Percentiles rank a stretch among this genome's conserved stretches.
These are phyloP conservation scores for Zasmidium cellare DNA, from an alignment of 2,329 filamentous ascomycete genomes.

Conservation along the genomic window DNA sequence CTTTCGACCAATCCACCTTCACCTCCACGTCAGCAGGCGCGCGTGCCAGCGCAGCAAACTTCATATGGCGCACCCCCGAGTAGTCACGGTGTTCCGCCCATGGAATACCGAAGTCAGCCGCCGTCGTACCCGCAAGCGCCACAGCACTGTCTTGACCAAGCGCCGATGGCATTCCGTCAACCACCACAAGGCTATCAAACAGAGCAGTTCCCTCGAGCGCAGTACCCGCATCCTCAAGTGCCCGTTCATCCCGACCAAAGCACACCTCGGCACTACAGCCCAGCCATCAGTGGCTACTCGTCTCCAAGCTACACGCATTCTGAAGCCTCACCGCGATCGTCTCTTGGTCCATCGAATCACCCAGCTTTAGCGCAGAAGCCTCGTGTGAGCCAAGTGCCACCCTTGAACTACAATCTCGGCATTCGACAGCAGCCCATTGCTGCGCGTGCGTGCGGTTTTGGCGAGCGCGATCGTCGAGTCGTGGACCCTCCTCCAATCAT, in stretches of 20 bases:
- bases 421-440: constrained; percentile 78
- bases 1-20: constrained; percentile 31
- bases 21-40: constrained; percentile 24
- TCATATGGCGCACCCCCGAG: constrained; percentile 26
- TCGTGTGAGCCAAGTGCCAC: constrained; percentile 20
- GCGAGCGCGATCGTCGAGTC: constrained; percentile 76
- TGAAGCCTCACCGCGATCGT: constrained; percentile 27
- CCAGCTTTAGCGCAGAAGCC: constrained; percentile 6
- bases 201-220: constrained; percentile 8
- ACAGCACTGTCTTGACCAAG: constrained; percentile 22
- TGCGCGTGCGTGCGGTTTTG: constrained; percentile 78
- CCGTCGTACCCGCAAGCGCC: constrained; percentile 24
- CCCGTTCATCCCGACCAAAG: constrained; percentile 11
- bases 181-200: constrained; percentile 8
- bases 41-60: constrained; percentile 16
- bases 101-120: constrained; percentile 24
- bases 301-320: constrained; percentile 27
- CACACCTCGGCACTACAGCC: constrained; percentile 15
- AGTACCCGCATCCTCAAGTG: constrained; percentile 14
- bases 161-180: constrained; percentile 12
- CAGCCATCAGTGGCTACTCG: constrained; percentile 20
- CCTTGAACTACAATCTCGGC: constrained; percentile 49
- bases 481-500: constrained; percentile 84
- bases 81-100: constrained; percentile 10
- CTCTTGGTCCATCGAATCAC: constrained; percentile 14